These are phyloP conservation scores for Starmerella geochares DNA, from an alignment of 805 yeast species.

Conservation along the genomic window DNA sequence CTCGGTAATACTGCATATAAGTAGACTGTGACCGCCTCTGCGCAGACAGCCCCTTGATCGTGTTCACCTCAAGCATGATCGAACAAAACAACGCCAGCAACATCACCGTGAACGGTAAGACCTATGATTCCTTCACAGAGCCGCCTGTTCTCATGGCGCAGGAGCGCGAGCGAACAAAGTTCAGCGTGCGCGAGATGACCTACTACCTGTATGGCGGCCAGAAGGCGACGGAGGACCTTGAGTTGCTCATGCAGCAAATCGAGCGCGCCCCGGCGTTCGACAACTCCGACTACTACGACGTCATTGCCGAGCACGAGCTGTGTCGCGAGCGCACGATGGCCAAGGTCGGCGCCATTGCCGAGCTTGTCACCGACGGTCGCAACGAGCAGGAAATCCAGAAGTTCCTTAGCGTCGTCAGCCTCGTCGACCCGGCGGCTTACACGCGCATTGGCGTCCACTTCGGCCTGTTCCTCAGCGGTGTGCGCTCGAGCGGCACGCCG, in stretches of 20 bases:
- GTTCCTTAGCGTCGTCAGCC: constrained; percentile 27
- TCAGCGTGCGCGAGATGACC: constrained; percentile 34
- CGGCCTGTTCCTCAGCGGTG: constrained; percentile 71
- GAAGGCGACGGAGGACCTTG: constrained; percentile 34
- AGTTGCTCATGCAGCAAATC: constrained; percentile 35
- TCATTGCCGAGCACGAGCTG: constrained; percentile 33
- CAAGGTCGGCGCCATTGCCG: constrained; percentile 26
- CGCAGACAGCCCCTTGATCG: background rate
- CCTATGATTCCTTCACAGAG: constrained; percentile 29
- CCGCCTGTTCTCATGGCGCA: constrained; percentile 32
- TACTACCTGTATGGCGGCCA: constrained; percentile 37
- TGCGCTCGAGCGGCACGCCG: constrained; percentile 79
- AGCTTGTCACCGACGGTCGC: constrained; percentile 24
- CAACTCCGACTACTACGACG: constrained; percentile 38
- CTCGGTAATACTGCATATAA: constrained; percentile 1
- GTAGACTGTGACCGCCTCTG: background rate
- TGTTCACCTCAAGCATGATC: background rate
- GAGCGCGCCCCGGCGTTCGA: constrained; percentile 46
- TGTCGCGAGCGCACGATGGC: constrained; percentile 33
- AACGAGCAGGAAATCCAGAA: constrained; percentile 27
- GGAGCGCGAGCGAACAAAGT: constrained; percentile 34
- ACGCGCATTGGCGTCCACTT: constrained; percentile 83
- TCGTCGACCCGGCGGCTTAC: constrained; percentile 60
- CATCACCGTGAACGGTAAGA: constrained; percentile 22
- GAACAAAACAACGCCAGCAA: constrained; percentile 17